Evolutionary conservation across 352 stramenopile genomes (phyloP).

Genomic region (Pythium guiyangense): DNA sequence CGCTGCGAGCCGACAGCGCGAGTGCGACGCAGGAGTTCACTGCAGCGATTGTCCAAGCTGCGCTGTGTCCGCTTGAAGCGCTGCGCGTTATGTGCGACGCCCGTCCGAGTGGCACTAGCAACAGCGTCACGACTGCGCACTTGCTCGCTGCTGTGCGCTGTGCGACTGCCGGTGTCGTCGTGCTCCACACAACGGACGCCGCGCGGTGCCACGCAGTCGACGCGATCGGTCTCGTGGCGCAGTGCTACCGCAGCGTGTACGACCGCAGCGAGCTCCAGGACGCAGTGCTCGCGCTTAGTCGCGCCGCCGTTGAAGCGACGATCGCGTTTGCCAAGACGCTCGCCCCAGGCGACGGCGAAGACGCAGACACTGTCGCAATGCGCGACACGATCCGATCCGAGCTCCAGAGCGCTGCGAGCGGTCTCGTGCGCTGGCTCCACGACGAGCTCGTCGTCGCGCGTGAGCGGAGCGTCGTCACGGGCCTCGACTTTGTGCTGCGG

Average conservation of each 20-base stretch:
- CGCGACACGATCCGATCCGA: constrained; percentile 17
- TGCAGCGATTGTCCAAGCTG: constrained; percentile 26
- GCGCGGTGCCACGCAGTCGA: constrained; percentile 27
- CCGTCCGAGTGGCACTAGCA: neutral
- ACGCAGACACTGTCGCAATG: neutral
- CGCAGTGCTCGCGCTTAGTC: constrained; percentile 28
- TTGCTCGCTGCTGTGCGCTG: constrained; percentile 34
- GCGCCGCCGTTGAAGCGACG: constrained; percentile 35
- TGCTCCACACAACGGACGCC: constrained; percentile 43
- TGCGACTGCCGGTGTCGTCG: constrained; percentile 42
- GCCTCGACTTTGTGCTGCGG: constrained; percentile 33
- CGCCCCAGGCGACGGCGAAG: constrained; percentile 2
- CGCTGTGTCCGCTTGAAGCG: constrained; percentile 35
- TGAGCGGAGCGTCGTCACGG: constrained; percentile 5
- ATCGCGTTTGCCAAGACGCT: constrained; percentile 34
- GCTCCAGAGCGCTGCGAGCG: constrained; percentile 25
- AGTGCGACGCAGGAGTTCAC: constrained; percentile 10
- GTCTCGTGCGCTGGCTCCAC: constrained; percentile 37
- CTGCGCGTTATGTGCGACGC: constrained; percentile 38
- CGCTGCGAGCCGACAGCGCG: neutral
- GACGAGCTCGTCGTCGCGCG: constrained; percentile 25
- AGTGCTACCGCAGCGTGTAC: constrained; percentile 21
- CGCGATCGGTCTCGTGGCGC: constrained; percentile 31
- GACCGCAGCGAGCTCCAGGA: constrained; percentile 20
- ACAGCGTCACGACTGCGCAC: constrained; percentile 17